Percentiles rank a stretch among this genome's conserved stretches.
These are phyloP conservation scores for Baeospora myosura DNA, from an alignment of 1,284 basidiomycete species.

Conservation along the genomic window DNA sequence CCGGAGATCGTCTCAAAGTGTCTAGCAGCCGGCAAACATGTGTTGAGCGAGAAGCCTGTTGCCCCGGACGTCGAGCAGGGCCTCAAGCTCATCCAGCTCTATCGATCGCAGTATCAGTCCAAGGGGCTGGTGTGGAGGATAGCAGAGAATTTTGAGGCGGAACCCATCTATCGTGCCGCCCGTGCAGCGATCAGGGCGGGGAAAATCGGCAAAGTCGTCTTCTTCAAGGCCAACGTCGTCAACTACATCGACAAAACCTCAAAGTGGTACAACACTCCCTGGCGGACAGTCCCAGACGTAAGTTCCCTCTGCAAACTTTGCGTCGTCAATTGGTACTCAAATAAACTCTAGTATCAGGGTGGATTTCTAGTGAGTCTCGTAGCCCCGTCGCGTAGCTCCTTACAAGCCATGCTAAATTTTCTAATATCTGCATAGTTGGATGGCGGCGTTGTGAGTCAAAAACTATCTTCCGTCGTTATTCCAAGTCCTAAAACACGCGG, in stretches of 20 bases:
- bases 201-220: slow-evolving; percentile 57
- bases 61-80: slow-evolving; percentile 63
- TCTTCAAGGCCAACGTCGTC: slow-evolving; percentile 52
- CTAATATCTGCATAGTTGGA: slow-evolving; percentile 40
- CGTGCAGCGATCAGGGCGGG: slow-evolving; percentile 46
- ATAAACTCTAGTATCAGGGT: slow-evolving; percentile 60
- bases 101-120: slow-evolving; percentile 55
- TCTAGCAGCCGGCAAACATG: slow-evolving; percentile 73
- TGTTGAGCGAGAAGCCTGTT: slow-evolving; percentile 83
- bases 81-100: slow-evolving; percentile 55
- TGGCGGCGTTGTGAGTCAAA: slow-evolving; percentile 55
- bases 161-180: slow-evolving; percentile 51
- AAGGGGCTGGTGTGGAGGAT: slow-evolving; percentile 77
- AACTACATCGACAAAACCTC: slow-evolving; percentile 53
- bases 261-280: slow-evolving; percentile 76
- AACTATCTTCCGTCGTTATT: slow-evolving; percentile 6
- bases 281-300: slow-evolving; percentile 77
- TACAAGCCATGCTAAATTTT: slow-evolving; percentile 1
- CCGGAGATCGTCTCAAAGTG: slow-evolving; percentile 59
- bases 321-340: slow-evolving; percentile 4
- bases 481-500: too few species aligned
- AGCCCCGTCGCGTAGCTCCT: neutral
- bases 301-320: slow-evolving; percentile 21
- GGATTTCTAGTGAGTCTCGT: slow-evolving; percentile 56
- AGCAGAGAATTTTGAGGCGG: slow-evolving; percentile 80